Percentiles rank a stretch among this genome's conserved stretches.
Evolutionary conservation across 169 alveolate species (phyloP).

Genomic region (Cystoisospora suis): DNA sequence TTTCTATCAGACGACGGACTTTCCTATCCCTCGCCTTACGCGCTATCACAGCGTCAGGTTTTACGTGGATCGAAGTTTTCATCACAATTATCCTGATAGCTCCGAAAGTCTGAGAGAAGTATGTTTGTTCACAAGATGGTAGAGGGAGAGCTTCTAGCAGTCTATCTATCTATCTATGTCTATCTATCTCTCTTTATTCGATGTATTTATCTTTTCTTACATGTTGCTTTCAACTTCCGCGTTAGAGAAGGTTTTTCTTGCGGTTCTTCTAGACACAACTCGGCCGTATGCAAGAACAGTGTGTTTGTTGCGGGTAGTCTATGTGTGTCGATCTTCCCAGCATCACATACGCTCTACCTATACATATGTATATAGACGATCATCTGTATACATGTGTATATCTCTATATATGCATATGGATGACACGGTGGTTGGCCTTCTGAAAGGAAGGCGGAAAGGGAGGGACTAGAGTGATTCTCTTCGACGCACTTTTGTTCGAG

Average conservation of each 20-base stretch:
- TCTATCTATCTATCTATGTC: background rate
- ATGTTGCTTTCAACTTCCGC: too few species aligned
- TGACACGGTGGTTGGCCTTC: too few species aligned
- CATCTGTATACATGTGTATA: background rate
- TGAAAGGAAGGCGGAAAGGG: too few species aligned
- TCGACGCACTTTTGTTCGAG: too few species aligned
- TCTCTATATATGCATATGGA: background rate
- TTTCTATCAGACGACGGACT: slow-evolving; percentile 16
- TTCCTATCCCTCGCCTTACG: slow-evolving; percentile 32
- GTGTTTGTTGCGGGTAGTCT: too few species aligned
- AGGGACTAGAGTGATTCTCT: too few species aligned
- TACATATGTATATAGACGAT: background rate
- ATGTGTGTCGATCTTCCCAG: background rate
- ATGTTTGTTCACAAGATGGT: too few species aligned
- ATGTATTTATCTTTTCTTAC: too few species aligned
- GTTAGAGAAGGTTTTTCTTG: too few species aligned
- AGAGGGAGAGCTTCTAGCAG: too few species aligned
- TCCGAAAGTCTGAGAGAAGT: slow-evolving; percentile 46
- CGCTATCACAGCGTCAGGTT: slow-evolving; percentile 43
- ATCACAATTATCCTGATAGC: background rate
- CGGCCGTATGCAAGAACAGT: too few species aligned
- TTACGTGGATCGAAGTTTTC: background rate
- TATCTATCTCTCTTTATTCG: background rate
- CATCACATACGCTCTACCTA: background rate
- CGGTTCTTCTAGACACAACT: too few species aligned